Conservation (phyloP, 208 protist species). For the Acanthamoeba healyi region DNA sequence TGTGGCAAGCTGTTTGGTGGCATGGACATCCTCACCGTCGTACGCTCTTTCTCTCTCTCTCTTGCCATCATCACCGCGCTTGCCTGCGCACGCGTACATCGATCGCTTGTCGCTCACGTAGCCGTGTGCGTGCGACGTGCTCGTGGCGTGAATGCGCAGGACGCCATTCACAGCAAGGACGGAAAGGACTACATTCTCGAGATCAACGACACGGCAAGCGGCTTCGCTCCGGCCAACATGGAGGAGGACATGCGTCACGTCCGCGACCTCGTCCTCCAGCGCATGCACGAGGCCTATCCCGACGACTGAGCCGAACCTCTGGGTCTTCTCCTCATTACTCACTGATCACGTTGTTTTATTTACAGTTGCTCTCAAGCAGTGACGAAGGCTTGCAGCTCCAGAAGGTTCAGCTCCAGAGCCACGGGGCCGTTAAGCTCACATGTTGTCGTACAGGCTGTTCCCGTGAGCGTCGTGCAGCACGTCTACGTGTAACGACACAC, state of each 20-base stretch:
- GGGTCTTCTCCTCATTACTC: too few relatives aligned
- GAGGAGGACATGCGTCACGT: constrained; percentile 70
- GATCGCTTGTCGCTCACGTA: neutral
- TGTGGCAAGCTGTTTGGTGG: constrained; percentile 72
- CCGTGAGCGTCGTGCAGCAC: neutral
- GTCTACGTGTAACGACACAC: too few relatives aligned
- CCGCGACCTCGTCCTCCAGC: constrained; percentile 65
- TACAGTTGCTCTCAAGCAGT: too few relatives aligned
- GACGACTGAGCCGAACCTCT: neutral
- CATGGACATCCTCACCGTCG: constrained; percentile 60
- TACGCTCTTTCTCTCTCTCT: neutral
- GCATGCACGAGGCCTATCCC: constrained; percentile 55
- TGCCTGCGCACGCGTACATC: too few relatives aligned
- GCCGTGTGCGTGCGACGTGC: neutral
- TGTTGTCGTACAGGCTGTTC: neutral
- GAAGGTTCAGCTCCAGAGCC: too few relatives aligned
- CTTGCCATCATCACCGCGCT: too few relatives aligned
- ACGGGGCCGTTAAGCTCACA: neutral
- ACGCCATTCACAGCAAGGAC: constrained; percentile 77
- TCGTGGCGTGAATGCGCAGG: constrained; percentile 5
- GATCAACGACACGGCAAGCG: constrained; percentile 79
- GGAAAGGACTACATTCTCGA: constrained; percentile 83
- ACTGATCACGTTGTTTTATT: neutral
- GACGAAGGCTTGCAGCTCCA: too few relatives aligned
- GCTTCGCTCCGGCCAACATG: constrained; percentile 64